phyloP scores from a whole-genome alignment of 768 basidiomycete species.

The Gyrodon lividus region DNA sequence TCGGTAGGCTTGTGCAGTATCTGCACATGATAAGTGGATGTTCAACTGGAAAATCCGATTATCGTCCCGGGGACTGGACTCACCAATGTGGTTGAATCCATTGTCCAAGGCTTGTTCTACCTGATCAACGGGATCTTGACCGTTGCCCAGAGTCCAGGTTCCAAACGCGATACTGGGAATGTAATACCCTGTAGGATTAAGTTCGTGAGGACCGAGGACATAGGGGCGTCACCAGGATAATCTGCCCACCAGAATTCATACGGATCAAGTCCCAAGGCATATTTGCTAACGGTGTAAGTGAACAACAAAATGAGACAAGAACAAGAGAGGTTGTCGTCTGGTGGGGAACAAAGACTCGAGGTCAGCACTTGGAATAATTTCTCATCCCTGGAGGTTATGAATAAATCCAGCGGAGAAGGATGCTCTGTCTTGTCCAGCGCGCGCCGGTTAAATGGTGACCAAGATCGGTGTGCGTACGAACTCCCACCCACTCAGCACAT shows the following conservation, averaged over 20 bases:
- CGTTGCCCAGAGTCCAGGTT: constrained; percentile 64
- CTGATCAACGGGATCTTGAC: constrained; percentile 47
- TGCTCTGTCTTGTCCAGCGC: not conserved
- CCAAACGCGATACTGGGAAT: constrained; percentile 58
- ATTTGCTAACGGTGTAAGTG: constrained; percentile 5
- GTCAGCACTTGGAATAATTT: not conserved
- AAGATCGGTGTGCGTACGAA: not conserved
- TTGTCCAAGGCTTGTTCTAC: constrained; percentile 62
- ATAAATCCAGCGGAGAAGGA: not conserved
- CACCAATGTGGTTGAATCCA: constrained; percentile 65
- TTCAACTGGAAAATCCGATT: not conserved
- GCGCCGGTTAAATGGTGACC: not conserved
- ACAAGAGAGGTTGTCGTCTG: not conserved
- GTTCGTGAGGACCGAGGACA: not conserved
- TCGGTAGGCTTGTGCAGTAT: constrained; percentile 60
- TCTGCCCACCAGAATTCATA: constrained; percentile 55
- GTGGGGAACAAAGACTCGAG: not conserved
- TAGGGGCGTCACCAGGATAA: not conserved
- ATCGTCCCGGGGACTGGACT: constrained; percentile 10
- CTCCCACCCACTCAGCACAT: not conserved
- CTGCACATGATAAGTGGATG: constrained; percentile 29
- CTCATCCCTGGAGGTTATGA: not conserved
- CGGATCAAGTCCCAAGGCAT: constrained; percentile 65
- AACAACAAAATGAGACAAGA: not conserved
- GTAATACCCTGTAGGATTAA: constrained; percentile 35